phyloP scores from a whole-genome alignment of 352 stramenopile genomes.

The Phytophthora fragariaefolia region DNA sequence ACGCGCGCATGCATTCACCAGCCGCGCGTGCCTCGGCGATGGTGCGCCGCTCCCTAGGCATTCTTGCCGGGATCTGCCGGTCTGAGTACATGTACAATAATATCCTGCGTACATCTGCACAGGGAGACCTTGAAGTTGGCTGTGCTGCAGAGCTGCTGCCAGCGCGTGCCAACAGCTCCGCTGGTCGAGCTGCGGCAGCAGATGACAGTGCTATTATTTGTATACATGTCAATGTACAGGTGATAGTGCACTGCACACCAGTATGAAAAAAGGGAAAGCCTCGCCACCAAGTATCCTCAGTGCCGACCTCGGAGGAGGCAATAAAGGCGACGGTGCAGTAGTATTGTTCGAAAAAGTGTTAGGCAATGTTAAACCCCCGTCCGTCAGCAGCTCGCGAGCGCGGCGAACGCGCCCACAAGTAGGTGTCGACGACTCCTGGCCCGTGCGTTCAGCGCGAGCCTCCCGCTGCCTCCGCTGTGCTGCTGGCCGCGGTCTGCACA shows the following conservation, averaged over 20 bases:
- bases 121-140: slow-evolving; percentile 21
- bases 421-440: no score
- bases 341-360: slow-evolving; percentile 7
- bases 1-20: slow-evolving; percentile 9
- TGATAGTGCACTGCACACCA: no score
- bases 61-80: slow-evolving; percentile 21
- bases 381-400: neutral
- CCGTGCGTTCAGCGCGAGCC: no score
- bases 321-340: neutral
- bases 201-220: neutral
- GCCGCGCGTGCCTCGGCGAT: slow-evolving; percentile 16
- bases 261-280: neutral
- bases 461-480: no score
- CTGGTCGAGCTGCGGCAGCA: neutral
- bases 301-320: neutral
- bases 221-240: no score
- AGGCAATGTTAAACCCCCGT: slow-evolving; percentile 1
- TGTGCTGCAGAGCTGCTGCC: no score
- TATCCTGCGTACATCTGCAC: no score
- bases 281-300: neutral
- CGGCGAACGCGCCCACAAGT: neutral
- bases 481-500: no score
- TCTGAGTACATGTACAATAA: no score
- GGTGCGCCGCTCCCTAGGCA: slow-evolving; percentile 16
- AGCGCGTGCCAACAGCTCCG: no score